A percentile compares a stretch with the other conserved stretches of the same genome.
Conservation (phyloP, 805 yeast genomes). For the Vanderwaltozyma verrucispora region DNA sequence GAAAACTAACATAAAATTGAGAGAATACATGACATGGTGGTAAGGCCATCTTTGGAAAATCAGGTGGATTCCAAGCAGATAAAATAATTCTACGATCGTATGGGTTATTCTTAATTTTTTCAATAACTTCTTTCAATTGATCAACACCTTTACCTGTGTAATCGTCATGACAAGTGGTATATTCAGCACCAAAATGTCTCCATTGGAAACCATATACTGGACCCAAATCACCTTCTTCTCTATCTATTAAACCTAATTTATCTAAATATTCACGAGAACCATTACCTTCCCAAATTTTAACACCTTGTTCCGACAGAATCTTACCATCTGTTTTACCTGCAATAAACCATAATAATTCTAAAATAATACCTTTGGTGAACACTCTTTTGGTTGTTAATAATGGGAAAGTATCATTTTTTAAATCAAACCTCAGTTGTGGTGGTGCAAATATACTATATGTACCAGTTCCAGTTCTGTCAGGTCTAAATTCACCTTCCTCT, state of each 20-base stretch:
- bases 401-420: constrained; percentile 69
- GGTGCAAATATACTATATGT: constrained; percentile 89
- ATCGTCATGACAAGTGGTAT: constrained; percentile 76
- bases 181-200: constrained; percentile 98
- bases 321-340: constrained; percentile 85
- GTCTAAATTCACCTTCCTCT: constrained; percentile 77
- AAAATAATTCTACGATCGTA: constrained; percentile 88
- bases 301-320: constrained; percentile 66
- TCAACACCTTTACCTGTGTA: constrained; percentile 85
- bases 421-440: constrained; percentile 79
- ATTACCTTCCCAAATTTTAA: constrained; percentile 98
- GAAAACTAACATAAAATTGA: constrained; percentile 87
- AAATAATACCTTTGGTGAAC: constrained; percentile 77
- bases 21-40: constrained; percentile 98
- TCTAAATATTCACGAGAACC: constrained; percentile 90
- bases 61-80: constrained; percentile 99
- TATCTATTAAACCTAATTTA: constrained; percentile 62
- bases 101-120: constrained; percentile 77
- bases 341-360: constrained; percentile 89
- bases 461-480: constrained; percentile 97
- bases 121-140: constrained; percentile 71
- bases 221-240: constrained; percentile 91
- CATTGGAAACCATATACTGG: constrained; percentile 99
- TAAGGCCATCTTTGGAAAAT: constrained; percentile 84
- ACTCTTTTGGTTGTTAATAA: constrained; percentile 88